Conservation (phyloP, 116 monocot genomes). For the Cymodocea nodosa region DNA sequence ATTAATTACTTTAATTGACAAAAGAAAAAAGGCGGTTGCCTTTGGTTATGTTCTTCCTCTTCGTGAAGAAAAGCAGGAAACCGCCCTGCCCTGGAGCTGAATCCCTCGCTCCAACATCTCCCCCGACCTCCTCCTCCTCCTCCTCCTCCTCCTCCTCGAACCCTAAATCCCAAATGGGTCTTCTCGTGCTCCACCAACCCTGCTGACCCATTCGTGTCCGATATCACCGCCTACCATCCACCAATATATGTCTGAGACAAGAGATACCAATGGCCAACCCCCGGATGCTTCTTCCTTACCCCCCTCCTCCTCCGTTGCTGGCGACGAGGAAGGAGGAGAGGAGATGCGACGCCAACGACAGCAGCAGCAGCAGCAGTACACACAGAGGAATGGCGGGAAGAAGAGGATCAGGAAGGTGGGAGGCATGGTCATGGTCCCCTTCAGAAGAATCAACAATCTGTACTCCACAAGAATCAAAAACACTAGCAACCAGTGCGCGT, state of each 20-base stretch:
- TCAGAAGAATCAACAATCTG: slow-evolving; percentile 8
- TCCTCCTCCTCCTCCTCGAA: background rate
- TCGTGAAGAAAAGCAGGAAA: background rate
- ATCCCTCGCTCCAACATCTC: background rate
- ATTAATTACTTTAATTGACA: too few species aligned
- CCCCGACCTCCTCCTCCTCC: too few species aligned
- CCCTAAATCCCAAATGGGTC: slow-evolving; percentile 1
- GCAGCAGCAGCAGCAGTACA: background rate
- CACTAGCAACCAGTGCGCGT: background rate
- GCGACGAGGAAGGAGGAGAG: background rate
- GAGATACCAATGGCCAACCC: background rate
- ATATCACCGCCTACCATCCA: background rate
- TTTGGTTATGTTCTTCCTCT: too few species aligned
- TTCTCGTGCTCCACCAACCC: background rate
- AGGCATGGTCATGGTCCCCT: slow-evolving; percentile 5
- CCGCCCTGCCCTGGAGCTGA: background rate
- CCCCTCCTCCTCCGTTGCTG: background rate
- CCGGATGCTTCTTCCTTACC: too few species aligned
- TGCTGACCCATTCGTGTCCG: background rate
- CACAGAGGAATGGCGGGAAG: background rate
- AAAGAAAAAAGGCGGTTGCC: too few species aligned
- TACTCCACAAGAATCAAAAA: background rate
- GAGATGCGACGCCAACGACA: background rate
- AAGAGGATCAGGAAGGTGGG: slow-evolving; percentile 6
- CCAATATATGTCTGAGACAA: background rate